A percentile compares a stretch with the other conserved stretches of the same genome.
phyloP scores from a whole-genome alignment of 108 stramenopile species.

The Nitzschia sp. region DNA sequence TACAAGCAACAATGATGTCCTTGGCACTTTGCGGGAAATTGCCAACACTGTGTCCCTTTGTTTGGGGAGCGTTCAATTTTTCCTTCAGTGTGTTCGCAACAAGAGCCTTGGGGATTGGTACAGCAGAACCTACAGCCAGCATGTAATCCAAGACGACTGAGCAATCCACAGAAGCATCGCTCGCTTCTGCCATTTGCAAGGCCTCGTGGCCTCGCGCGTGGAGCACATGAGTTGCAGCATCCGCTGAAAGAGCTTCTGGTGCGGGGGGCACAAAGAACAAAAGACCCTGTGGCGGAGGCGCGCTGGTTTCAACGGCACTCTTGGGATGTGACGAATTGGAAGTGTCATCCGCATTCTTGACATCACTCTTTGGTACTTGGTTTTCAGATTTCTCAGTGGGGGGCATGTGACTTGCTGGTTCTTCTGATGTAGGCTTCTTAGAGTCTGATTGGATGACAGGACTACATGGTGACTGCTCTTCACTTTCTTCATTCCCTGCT shows the following conservation, averaged over 20 bases:
- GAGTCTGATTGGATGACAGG: too few species aligned
- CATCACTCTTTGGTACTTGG: too few species aligned
- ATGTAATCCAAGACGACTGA: constrained; percentile 37
- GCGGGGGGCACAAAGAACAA: constrained; percentile 36
- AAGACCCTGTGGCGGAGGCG: constrained; percentile 12
- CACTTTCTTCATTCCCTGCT: too few species aligned
- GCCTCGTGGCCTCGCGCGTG: constrained; percentile 32
- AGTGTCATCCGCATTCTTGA: too few species aligned
- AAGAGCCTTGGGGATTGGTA: constrained; percentile 67
- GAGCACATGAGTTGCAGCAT: constrained; percentile 22
- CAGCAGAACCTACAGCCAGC: constrained; percentile 52
- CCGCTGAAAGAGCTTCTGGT: constrained; percentile 19
- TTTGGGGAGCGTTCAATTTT: constrained; percentile 36
- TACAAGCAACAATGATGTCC: constrained; percentile 50
- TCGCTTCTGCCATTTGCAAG: constrained; percentile 19
- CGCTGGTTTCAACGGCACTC: neutral
- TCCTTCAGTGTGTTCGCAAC: constrained; percentile 50
- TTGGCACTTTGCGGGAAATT: constrained; percentile 33
- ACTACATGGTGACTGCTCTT: too few species aligned
- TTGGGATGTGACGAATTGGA: too few species aligned
- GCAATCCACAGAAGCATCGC: constrained; percentile 5
- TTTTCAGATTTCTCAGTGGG: too few species aligned
- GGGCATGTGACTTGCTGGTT: too few species aligned
- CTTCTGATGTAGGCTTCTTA: too few species aligned
- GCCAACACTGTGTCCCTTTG: constrained; percentile 25